Evolutionary conservation across 495 filamentous ascomycete species (phyloP).

Genomic region (Podospora pseudopauciseta): DNA sequence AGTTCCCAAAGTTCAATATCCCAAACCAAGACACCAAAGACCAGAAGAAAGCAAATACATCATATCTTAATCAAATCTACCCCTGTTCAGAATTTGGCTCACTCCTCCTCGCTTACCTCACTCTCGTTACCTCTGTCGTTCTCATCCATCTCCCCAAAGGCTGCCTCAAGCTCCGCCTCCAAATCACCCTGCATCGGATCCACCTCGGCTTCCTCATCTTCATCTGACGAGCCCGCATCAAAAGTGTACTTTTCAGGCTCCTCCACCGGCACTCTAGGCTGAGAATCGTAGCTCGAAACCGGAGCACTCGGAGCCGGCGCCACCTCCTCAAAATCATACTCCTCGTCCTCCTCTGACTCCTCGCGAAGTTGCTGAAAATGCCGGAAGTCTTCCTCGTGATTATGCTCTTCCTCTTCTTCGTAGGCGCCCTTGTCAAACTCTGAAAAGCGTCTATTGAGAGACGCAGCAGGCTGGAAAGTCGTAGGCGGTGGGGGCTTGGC

Average conservation of each 20-base stretch:
- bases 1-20: background rate
- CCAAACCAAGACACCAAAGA: background rate
- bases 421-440: background rate
- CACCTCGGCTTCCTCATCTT: constrained; percentile 26
- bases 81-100: background rate
- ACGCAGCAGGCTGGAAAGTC: background rate
- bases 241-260: constrained; percentile 20
- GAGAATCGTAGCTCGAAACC: background rate
- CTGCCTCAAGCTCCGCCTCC: constrained; percentile 33
- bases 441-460: constrained; percentile 4
- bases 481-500: background rate
- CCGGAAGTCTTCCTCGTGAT: constrained; percentile 8
- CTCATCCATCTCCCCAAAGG: constrained; percentile 28
- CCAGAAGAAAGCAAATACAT: background rate
- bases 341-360: constrained; percentile 13
- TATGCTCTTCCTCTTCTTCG: background rate
- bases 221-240: constrained; percentile 10
- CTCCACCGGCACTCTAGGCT: background rate
- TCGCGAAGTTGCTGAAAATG: background rate
- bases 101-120: constrained; percentile 38
- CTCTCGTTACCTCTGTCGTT: constrained; percentile 26
- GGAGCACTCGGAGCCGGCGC: background rate
- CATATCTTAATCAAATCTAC: background rate
- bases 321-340: constrained; percentile 6
- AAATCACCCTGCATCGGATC: constrained; percentile 26